These are phyloP conservation scores for Meira miltonrushii DNA, from an alignment of 1,284 basidiomycete species.

Conservation along the genomic window DNA sequence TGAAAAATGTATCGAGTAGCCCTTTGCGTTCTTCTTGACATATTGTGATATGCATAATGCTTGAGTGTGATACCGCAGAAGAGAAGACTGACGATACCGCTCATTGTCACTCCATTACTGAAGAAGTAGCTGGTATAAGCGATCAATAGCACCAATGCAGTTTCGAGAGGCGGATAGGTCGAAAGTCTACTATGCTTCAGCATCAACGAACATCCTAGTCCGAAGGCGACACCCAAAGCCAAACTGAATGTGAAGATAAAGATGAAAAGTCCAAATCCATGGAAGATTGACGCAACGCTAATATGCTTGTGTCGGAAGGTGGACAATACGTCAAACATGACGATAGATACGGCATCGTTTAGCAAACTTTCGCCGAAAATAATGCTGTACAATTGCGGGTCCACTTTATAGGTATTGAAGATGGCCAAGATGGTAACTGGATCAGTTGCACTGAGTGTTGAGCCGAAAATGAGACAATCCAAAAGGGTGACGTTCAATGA, in stretches of 20 bases:
- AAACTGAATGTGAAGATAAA: conserved; percentile 90
- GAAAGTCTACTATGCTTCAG: conserved; percentile 89
- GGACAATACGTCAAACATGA: conserved; percentile 96
- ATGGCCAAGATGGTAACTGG: conserved; percentile 97
- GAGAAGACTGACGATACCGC: conserved; percentile 92
- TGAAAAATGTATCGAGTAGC: conserved; percentile 77
- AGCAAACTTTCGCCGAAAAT: conserved; percentile 96
- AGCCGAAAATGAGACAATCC: conserved; percentile 94
- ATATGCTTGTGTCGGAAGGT: conserved; percentile 88
- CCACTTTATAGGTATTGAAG: conserved; percentile 94
- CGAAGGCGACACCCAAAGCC: conserved; percentile 85
- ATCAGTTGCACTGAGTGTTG: conserved; percentile 93
- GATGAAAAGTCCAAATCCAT: conserved; percentile 91
- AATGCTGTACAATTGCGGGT: conserved; percentile 93
- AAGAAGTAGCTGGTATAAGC: conserved; percentile 99
- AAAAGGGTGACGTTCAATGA: conserved; percentile 41
- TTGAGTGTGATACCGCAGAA: conserved; percentile 99
- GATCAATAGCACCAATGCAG: conserved; percentile 84
- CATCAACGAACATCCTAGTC: conserved; percentile 79
- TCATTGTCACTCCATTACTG: conserved; percentile 88
- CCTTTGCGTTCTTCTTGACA: conserved; percentile 88
- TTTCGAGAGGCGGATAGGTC: conserved; percentile 76
- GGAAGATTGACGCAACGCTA: conserved; percentile 80
- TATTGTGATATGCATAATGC: conserved; percentile 98
- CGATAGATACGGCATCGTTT: conserved; percentile 98